Conservation (phyloP, 2,329 filamentous ascomycete genomes). For the Alternaria angustiovoidea region DNA sequence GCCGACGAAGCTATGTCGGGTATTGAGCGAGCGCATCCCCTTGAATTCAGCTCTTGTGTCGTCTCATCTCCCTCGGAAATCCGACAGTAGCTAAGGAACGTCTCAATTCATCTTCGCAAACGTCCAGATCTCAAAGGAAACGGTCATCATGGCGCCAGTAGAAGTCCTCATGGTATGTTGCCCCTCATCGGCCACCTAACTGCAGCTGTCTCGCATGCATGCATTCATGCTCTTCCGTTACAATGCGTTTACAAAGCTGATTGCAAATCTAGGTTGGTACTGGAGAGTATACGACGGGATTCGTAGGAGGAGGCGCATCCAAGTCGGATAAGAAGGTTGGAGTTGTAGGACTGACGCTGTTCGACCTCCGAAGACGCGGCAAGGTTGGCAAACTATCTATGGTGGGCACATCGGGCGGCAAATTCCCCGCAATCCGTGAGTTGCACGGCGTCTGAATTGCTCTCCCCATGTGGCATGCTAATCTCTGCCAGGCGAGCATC, state of each 20-base stretch:
- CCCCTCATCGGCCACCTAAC: constrained; percentile 14
- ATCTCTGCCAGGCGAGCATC: constrained; percentile 71
- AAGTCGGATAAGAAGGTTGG: constrained; percentile 96
- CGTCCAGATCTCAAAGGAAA: constrained; percentile 1
- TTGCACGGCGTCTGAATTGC: constrained; percentile 20
- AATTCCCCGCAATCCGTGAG: constrained; percentile 90
- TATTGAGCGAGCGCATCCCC: constrained; percentile 13
- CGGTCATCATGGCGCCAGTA: constrained; percentile 56
- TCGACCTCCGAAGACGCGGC: constrained; percentile 85
- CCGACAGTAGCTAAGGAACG: constrained; percentile 6
- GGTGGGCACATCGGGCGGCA: constrained; percentile 87
- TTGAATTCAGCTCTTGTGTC: constrained; percentile 14
- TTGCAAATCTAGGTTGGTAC: constrained; percentile 71
- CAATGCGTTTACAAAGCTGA: constrained; percentile 17
- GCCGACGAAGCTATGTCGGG: constrained; percentile 30
- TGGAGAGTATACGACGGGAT: constrained; percentile 96
- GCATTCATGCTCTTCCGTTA: constrained; percentile 11
- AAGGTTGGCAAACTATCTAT: constrained; percentile 88
- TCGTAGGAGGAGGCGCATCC: constrained; percentile 83
- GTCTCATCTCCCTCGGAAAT: constrained; percentile 2
- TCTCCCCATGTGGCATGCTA: constrained; percentile 18
- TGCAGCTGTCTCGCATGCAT: constrained; percentile 2
- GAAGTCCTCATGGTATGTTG: constrained; percentile 58
- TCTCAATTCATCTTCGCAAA: constrained; percentile 10
- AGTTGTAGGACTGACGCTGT: constrained; percentile 87